These are phyloP conservation scores for Trichoderma simmonsii DNA, from an alignment of 2,329 filamentous ascomycete species.

Conservation along the genomic window DNA sequence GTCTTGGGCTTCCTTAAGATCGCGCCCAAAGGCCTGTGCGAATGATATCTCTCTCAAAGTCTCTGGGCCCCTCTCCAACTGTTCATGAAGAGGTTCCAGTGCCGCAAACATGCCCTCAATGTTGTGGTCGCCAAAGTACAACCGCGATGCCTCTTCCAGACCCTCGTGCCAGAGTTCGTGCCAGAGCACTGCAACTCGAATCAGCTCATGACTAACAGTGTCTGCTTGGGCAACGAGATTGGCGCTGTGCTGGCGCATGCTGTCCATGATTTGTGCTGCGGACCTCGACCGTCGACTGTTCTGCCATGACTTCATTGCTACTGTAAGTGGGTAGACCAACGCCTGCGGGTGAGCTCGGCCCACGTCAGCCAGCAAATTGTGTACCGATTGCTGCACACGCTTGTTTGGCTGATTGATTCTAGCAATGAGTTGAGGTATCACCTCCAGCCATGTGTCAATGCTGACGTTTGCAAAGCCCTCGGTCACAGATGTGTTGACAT, in stretches of 20 bases:
- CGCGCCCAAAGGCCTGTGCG: slow-evolving; percentile 92
- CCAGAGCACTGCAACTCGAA: slow-evolving; percentile 95
- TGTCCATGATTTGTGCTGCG: slow-evolving; percentile 93
- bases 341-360: slow-evolving; percentile 94
- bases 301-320: slow-evolving; percentile 92
- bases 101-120: slow-evolving; percentile 96
- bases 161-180: slow-evolving; percentile 99
- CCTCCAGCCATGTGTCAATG: slow-evolving; percentile 97
- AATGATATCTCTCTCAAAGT: slow-evolving; percentile 96
- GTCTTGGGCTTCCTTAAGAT: slow-evolving; percentile 89
- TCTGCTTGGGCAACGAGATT: slow-evolving; percentile 93
- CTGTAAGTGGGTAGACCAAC: slow-evolving; percentile 92
- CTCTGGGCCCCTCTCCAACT: slow-evolving; percentile 86
- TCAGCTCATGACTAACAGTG: slow-evolving; percentile 91
- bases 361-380: slow-evolving; percentile 87
- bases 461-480: slow-evolving; percentile 90
- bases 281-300: slow-evolving; percentile 80
- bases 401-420: slow-evolving; percentile 94
- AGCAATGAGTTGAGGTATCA: slow-evolving; percentile 95
- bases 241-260: slow-evolving; percentile 91
- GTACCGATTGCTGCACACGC: slow-evolving; percentile 83
- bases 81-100: slow-evolving; percentile 84
- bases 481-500: slow-evolving; percentile 83
- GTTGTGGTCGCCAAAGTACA: slow-evolving; percentile 97
- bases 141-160: slow-evolving; percentile 88